Base-by-base conservation (phyloP, 2,329 filamentous ascomycete species). In the Pestalotiopsis sp. region DNA sequence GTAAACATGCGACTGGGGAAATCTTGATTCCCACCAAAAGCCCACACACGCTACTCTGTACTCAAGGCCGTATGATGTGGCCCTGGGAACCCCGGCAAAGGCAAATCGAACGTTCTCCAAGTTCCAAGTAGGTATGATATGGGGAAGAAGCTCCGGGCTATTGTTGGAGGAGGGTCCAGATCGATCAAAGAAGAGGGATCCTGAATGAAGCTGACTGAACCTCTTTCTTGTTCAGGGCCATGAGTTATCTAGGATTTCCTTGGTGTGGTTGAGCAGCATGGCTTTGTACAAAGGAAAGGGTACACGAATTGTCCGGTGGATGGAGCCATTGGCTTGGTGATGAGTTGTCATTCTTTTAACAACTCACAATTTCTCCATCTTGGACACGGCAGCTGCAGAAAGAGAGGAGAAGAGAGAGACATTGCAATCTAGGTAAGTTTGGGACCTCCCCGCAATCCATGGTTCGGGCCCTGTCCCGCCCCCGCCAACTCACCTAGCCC, bases 1-100 rank as follows among this genome's bases (percentile, higher is more conserved):
- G 25, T 20, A 62, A 12, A 11, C 9, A 14, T 20, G 25, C 59
- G 17, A 36, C n/a, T 39, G 25, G 36, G 25, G 31, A 62, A 62
- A 62, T 62, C 59, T 62, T 62, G 59, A 39, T 62, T 62, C 59
- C 27, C 31, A 31, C 59, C 59, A 36, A 36, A 36, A 36, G 31
- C 31, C 31, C 31, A 36, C 20, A 17, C 45, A 39, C 59, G 27
- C 59, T 62, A 62, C 20, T 23, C 23, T 3, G 23, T 23, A 23
- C 23, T 62, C 59, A 62, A 62, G 4, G 59, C 59, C 31, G 27
- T 62, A 64, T 45, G 61, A 64, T 64, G 61, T 27, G 20, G 61
- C 61, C 38, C 61, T 41, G 49, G 61, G 38, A 13, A 62, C 36
- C 59, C 59, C 59, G 59, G 59, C 59, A 62, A 62, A 62, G 27